Percentiles rank a stretch among this genome's conserved stretches.
These are phyloP conservation scores for Ceratobasidium sp. DNA, from an alignment of 1,284 basidiomycete species.

Conservation along the genomic window DNA sequence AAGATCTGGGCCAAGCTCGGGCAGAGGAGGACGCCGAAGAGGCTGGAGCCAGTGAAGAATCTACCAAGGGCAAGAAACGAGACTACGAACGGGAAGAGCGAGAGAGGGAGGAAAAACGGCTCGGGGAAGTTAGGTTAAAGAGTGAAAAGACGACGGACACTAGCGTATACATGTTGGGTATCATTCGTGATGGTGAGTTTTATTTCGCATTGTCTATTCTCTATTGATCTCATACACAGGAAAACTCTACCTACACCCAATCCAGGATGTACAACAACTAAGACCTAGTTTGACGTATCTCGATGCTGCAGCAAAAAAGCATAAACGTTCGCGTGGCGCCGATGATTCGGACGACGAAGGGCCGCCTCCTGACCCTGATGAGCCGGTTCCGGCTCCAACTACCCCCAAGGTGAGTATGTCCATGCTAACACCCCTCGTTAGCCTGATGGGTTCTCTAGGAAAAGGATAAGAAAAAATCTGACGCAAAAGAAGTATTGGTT, in stretches of 20 bases:
- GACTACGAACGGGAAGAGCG: constrained; percentile 46
- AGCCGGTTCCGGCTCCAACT: constrained; percentile 64
- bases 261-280: constrained; percentile 81
- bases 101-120: constrained; percentile 53
- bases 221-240: constrained; percentile 61
- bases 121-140: constrained; percentile 76
- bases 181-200: constrained; percentile 75
- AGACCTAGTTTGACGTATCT: constrained; percentile 84
- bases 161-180: constrained; percentile 77
- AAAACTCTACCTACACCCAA: constrained; percentile 80
- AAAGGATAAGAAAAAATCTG: constrained; percentile 66
- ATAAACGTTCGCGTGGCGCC: constrained; percentile 58
- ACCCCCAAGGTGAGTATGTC: constrained; percentile 65
- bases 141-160: constrained; percentile 77
- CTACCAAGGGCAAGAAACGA: constrained; percentile 42
- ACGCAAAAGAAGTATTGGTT: constrained; percentile 81
- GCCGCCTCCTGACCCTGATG: constrained; percentile 83
- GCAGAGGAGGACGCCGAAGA: constrained; percentile 70
- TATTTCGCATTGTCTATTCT: constrained; percentile 44
- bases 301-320: constrained; percentile 75
- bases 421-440: not conserved
- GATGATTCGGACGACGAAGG: constrained; percentile 68
- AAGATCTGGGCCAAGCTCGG: constrained; percentile 74
- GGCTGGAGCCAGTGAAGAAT: constrained; percentile 58
- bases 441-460: constrained; percentile 55